Evolutionary conservation across 495 filamentous ascomycete genomes (phyloP).

Genomic region (Filosporella fistucella): DNA sequence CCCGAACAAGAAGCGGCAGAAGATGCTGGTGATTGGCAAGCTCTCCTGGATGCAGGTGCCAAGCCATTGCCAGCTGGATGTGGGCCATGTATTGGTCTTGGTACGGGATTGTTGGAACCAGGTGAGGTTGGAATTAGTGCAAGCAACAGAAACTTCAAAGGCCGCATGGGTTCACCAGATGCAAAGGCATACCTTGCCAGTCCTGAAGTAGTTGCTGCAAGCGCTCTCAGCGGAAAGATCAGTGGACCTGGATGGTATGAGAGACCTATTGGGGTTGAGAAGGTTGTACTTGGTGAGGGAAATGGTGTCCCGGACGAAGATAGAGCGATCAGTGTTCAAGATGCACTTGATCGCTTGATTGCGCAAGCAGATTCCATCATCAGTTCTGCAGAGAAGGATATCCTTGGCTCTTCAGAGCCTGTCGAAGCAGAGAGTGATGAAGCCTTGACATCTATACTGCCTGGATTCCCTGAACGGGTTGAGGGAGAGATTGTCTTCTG

Average conservation of each 20-base stretch:
- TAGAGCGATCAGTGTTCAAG: slow-evolving; percentile 55
- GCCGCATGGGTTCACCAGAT: slow-evolving; percentile 79
- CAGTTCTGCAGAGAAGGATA: slow-evolving; percentile 38
- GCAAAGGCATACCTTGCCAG: slow-evolving; percentile 86
- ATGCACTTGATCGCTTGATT: slow-evolving; percentile 66
- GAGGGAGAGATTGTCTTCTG: slow-evolving; percentile 66
- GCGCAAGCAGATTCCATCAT: slow-evolving; percentile 60
- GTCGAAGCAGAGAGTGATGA: slow-evolving; percentile 21
- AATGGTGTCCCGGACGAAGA: slow-evolving; percentile 58
- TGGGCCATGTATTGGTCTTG: slow-evolving; percentile 87
- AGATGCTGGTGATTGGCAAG: slow-evolving; percentile 83
- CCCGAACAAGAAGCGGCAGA: slow-evolving; percentile 78
- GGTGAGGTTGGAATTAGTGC: slow-evolving; percentile 89
- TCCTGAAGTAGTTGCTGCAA: slow-evolving; percentile 90
- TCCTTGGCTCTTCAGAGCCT: slow-evolving; percentile 25
- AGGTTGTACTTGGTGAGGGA: slow-evolving; percentile 67
- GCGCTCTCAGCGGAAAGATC: slow-evolving; percentile 73
- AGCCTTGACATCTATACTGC: slow-evolving; percentile 55
- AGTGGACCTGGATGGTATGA: slow-evolving; percentile 78
- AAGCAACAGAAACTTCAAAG: slow-evolving; percentile 91
- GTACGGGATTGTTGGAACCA: slow-evolving; percentile 75
- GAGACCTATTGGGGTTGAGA: slow-evolving; percentile 58
- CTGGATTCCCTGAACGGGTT: slow-evolving; percentile 65
- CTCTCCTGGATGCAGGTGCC: slow-evolving; percentile 75
- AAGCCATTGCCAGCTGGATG: slow-evolving; percentile 72